Evolutionary conservation across 345 rosid genomes (phyloP), one percentile per base, ranked within the genome.

Genomic region (Ailanthus altissimus): DNA sequence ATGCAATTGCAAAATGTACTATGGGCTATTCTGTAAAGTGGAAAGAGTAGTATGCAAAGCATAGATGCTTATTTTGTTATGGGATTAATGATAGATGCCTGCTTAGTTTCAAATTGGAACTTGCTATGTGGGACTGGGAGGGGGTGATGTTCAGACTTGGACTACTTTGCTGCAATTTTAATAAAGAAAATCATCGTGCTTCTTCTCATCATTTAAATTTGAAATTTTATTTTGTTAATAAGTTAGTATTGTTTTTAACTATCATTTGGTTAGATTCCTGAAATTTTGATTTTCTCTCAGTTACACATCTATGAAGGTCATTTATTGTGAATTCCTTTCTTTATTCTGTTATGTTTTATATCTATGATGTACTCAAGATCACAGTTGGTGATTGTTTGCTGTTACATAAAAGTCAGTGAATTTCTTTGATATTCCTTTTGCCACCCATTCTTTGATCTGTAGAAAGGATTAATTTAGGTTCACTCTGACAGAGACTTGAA

Each of bases 401-500:
- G n/a, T 65, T 40, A 11, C 10, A 18, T 11, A 40, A n/a, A 72
- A 72, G 26, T 42, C 28, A 67, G 28, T 49, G 5, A 32, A 57
- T 67, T 49, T 25, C 45, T 42, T 50, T 42, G 16, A 38, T 75
- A 36, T 75, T 46, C 43, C 38, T 4, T 61, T 21, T 6, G 9
- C 20, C 61, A 5, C 11, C 16, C 25, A 0, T 4, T 62, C 38
- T 61, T 56, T 47, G 14, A 50, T 75, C 23, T 64, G 26, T 20
- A 25, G 13, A 53, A 5, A 20, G 10, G 42, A 67, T 66, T 74
- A 53, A 77, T 66, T 42, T 68, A 21, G 36, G 62, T 76, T 75
- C 9, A 4, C 20, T 65, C 62, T 79, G 45, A 75, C 90, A 96
- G 99, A 93, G 88, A 81, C 84, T 96, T 23, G 89, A 81, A 77